These are phyloP conservation scores for Populus pruinosa DNA, from an alignment of 345 rosid species.

Conservation along the genomic window DNA sequence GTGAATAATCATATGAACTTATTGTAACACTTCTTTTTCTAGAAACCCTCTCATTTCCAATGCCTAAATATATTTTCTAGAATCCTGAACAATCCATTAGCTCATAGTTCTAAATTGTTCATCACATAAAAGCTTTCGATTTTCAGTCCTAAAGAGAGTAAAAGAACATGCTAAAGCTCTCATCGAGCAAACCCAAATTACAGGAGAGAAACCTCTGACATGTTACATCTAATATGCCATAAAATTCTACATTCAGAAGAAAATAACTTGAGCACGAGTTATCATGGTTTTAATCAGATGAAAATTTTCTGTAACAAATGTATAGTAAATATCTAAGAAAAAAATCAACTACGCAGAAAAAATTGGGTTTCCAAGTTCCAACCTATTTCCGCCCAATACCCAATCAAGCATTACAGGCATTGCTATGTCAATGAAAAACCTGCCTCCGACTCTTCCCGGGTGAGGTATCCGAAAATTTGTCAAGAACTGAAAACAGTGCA, in stretches of 20 bases:
- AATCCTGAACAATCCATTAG: neutral
- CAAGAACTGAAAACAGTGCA: conserved; percentile 56
- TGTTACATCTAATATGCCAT: neutral
- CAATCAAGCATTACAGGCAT: conserved; percentile 89
- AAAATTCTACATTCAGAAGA: neutral
- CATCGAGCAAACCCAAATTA: neutral
- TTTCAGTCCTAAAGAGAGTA: neutral
- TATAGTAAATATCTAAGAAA: neutral
- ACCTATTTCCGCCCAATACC: conserved; percentile 97
- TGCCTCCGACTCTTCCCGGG: conserved; percentile 86
- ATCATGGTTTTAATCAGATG: neutral
- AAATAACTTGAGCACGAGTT: neutral
- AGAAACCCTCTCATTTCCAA: neutral
- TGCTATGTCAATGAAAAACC: conserved; percentile 64
- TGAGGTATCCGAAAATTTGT: conserved; percentile 80
- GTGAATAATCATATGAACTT: neutral
- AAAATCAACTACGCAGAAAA: neutral
- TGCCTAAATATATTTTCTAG: neutral
- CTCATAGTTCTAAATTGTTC: neutral
- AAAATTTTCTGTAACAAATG: neutral
- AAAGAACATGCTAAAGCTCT: neutral
- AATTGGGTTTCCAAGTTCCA: conserved; percentile 16
- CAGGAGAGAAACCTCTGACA: neutral
- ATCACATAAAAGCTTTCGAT: neutral
- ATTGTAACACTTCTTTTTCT: neutral